Base-by-base conservation (phyloP, 2,329 filamentous ascomycete species). In the Raffaelea albimanens region DNA sequence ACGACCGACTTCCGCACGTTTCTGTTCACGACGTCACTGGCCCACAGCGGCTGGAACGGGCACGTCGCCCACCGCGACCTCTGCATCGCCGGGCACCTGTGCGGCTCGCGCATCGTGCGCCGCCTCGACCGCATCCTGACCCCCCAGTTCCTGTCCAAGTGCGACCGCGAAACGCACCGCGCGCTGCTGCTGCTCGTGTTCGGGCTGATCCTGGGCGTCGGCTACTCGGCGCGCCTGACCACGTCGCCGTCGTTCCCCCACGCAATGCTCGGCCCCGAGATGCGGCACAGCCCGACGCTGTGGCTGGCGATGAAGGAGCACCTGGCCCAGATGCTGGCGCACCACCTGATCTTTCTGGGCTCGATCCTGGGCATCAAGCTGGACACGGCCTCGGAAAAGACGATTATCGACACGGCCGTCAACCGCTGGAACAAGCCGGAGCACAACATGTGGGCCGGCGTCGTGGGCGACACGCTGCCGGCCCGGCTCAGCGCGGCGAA, bases 261-360 rank as follows among this genome's bases (percentile, higher is more conserved):
- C 34, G 55, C 53, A 19, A 43, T 61, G 29, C 53, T 57, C 13
- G 52, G 49, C 13, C 47, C 52, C 11, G 56, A 59, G 45, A 56
- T 61, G 41, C 59, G 56, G 13, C 55, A 58, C 41, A 63, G 59
- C 48, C 60, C 60, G 33, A 62, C 59, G 5, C 53, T 61, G 21
- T 62, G 59, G 59, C 43, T 63, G 18, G 55, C 58, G 23, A 61
- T 61, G 57, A 60, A 61, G 49, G 59, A 61, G 44, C 59, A 61
- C 40, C 52, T 63, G 31, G 57, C 58, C 19, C 59, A 61, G 53
- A 63, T 59, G 58, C 53, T 63, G 8, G 59, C 59, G 3, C 59
- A 61, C 40, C 57, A 63, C 39, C 44, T 62, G 20, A 59, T 61
- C 9, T 62, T 58, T 29, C 45, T 63, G 9, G 59, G 56, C 2